Evolutionary conservation across 2,329 filamentous ascomycete species (phyloP).

Genomic region (Penicillium sp.): DNA sequence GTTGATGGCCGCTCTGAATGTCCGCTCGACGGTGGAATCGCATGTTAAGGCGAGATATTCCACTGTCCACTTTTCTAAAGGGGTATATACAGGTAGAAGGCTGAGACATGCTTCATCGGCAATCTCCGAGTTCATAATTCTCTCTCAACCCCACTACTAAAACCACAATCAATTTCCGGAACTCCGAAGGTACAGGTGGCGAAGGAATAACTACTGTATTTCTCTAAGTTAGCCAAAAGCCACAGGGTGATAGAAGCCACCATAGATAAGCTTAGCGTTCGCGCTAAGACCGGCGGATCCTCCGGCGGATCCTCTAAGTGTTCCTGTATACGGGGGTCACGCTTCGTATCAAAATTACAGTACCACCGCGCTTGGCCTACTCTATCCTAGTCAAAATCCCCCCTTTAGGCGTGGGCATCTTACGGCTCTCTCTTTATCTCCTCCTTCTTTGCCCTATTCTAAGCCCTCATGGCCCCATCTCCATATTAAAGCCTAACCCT

Average conservation of each 20-base stretch:
- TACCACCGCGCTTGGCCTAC: not conserved
- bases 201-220: not conserved
- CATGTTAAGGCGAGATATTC: not conserved
- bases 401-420: not conserved
- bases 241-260: not conserved
- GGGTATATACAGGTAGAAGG: not conserved
- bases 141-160: not conserved
- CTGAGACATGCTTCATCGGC: not conserved
- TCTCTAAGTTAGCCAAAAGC: not conserved
- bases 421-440: not conserved
- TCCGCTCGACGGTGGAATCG: not conserved
- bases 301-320: not conserved
- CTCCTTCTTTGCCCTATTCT: not conserved
- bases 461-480: not conserved
- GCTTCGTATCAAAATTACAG: not conserved
- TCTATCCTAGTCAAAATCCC: no score
- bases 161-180: not conserved
- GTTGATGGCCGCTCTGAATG: not conserved
- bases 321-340: not conserved
- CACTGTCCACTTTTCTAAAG: not conserved
- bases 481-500: not conserved
- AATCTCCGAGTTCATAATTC: not conserved
- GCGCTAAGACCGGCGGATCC: not conserved
- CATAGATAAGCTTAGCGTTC: not conserved
- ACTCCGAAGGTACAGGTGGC: not conserved